Percentiles rank a stretch among this genome's conserved stretches.
phyloP scores from a whole-genome alignment of 2,329 filamentous ascomycete species.

The Neonectria hederae region DNA sequence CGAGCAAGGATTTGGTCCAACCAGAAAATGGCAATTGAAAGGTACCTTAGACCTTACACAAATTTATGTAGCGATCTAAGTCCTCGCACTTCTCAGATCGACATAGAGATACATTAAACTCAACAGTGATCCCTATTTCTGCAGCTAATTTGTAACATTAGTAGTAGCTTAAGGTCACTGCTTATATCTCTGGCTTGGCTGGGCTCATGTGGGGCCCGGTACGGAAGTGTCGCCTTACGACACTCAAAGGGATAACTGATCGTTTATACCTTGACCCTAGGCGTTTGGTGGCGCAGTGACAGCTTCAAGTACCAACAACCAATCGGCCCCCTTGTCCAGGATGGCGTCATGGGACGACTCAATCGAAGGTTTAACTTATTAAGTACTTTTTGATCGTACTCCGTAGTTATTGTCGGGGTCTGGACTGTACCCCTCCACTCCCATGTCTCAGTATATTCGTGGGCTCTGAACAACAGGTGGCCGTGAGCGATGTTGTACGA shows the following conservation, averaged over 20 bases:
- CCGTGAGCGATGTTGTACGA: neutral
- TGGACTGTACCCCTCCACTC: neutral
- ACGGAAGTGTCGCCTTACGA: too few species aligned
- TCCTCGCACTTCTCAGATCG: too few species aligned
- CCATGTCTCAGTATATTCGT: neutral
- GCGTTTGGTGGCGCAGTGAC: neutral
- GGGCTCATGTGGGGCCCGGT: too few species aligned
- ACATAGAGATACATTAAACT: too few species aligned
- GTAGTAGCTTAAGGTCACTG: too few species aligned
- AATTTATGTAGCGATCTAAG: too few species aligned
- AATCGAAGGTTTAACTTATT: neutral
- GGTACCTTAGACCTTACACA: too few species aligned
- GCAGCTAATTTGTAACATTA: too few species aligned
- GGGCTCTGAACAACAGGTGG: neutral
- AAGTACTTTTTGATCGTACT: neutral
- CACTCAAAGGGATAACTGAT: slow-evolving; percentile 8
- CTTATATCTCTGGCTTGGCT: too few species aligned
- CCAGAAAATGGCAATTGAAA: too few species aligned
- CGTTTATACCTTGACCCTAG: neutral
- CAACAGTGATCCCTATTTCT: too few species aligned
- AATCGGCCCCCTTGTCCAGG: neutral
- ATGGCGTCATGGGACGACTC: neutral
- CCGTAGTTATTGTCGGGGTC: neutral
- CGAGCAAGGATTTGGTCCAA: too few species aligned
- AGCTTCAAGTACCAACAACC: neutral